Base-by-base conservation (phyloP, 2,329 filamentous ascomycete genomes). In the Incumbomyces lentus region DNA sequence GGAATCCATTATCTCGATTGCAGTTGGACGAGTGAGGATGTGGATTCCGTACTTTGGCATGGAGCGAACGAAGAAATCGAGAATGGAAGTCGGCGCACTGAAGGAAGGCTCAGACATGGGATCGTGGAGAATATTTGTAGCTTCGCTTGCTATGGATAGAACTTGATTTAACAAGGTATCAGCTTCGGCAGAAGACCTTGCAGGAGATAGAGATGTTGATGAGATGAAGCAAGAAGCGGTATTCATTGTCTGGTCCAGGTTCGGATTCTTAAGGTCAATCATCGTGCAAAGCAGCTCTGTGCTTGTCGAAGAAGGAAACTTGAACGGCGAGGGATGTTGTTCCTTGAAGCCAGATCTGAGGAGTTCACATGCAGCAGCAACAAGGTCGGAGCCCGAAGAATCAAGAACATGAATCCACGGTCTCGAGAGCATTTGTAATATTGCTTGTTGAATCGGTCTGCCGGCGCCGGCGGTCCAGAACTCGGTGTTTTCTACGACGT, bases 271-370 rank as follows among this genome's bases (percentile, higher is more conserved):
- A 16, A 66, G 51, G 14, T 65, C 64, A 41, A 68, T 59, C 39
- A 61, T 61, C 60, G 65, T 35, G 17, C 13, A 45, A 2, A 71
- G 62, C 38, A 71, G 67, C 17, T 63, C 59, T 17, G 66, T 63
- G 2, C 62, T 68, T 36, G 67, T 53, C n/a, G 58, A 53, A 2
- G 67, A 62, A 16, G 65, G 60, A 46, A 71, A 67, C 16, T 70
- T 67, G 47, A 66, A 70, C 10, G 64, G 64, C 0, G 67, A 67
- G 1, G 61, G 64, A 17, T 55, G 50, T 19, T 50, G 58, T 48
- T 71, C 68, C 3, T 68, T 69, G 48, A 65, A 70, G 2, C 68
- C 68, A 10, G 68, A 67, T 51, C 64, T 68, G 32, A 71, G 53
- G 16, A 71, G 64, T 41, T 70, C 67, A 52, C 68, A 71, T 6